A percentile compares a stretch with the other conserved stretches of the same genome.
These are phyloP conservation scores for Allium cepa DNA, from an alignment of 106 monocot genomes.

Conservation along the genomic window DNA sequence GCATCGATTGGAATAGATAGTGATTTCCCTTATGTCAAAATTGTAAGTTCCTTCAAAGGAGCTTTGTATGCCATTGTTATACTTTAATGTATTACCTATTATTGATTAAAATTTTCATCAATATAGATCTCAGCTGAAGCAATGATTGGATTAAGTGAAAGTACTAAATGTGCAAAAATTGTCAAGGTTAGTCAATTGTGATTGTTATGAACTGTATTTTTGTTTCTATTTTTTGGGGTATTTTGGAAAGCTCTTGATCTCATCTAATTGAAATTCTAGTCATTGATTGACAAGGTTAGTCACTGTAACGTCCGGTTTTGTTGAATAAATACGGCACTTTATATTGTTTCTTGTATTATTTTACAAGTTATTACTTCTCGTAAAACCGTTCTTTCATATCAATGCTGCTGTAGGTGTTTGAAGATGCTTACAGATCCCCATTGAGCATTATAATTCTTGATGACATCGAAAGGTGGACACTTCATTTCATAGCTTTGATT, in stretches of 20 bases:
- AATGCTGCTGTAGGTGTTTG: conserved; percentile 65
- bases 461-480: conserved; percentile 87
- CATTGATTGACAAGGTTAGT: background rate
- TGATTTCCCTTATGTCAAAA: conserved; percentile 94
- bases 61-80: too few relatives aligned
- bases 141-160: conserved; percentile 92
- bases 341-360: background rate
- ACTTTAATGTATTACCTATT: too few relatives aligned
- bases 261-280: too few relatives aligned
- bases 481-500: background rate
- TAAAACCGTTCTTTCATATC: background rate
- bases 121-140: conserved; percentile 85
- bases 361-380: background rate
- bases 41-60: conserved; percentile 47
- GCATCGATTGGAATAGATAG: conserved; percentile 87
- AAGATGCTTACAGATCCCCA: conserved; percentile 96
- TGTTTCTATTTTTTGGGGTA: too few relatives aligned
- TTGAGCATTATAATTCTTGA: conserved; percentile 94
- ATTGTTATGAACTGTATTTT: too few relatives aligned
- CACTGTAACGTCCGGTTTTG: too few relatives aligned
- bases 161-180: conserved; percentile 86
- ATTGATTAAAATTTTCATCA: background rate
- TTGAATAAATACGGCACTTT: too few relatives aligned
- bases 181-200: conserved; percentile 50
- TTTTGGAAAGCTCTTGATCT: too few relatives aligned